phyloP scores from a whole-genome alignment of 805 yeast genomes.

The Schwanniomyces occidentalis region DNA sequence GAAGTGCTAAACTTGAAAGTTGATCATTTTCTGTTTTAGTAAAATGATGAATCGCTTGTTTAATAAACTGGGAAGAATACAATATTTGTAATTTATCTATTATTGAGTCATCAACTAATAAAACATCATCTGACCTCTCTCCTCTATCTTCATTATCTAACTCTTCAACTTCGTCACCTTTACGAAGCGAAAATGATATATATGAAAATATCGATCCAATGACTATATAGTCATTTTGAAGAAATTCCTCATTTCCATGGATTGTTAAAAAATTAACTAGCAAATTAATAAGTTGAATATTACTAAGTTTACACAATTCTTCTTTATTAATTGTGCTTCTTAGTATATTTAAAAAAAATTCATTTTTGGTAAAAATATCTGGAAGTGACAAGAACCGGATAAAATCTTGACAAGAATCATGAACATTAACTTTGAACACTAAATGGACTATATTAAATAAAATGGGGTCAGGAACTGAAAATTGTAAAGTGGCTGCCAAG shows the following conservation, averaged over 20 bases:
- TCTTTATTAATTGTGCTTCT: not conserved
- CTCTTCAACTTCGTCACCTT: slow-evolving; percentile 18
- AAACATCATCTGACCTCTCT: slow-evolving; percentile 11
- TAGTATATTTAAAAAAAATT: slow-evolving; percentile 2
- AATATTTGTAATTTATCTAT: slow-evolving; percentile 13
- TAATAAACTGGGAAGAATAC: slow-evolving; percentile 22
- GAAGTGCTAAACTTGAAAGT: slow-evolving; percentile 13
- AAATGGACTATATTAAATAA: slow-evolving; percentile 2
- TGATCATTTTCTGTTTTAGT: slow-evolving; percentile 6
- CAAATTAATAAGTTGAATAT: slow-evolving; percentile 10
- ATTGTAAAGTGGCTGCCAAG: not conserved
- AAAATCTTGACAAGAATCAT: slow-evolving; percentile 11
- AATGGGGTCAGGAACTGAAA: too few relatives aligned
- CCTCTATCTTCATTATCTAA: slow-evolving; percentile 22
- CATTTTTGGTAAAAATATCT: slow-evolving; percentile 3
- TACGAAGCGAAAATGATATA: slow-evolving; percentile 18
- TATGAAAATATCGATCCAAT: slow-evolving; percentile 19
- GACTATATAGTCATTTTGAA: slow-evolving; percentile 16
- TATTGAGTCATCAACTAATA: slow-evolving; percentile 6
- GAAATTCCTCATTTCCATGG: slow-evolving; percentile 15
- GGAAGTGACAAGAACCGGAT: slow-evolving; percentile 15
- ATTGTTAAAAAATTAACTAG: slow-evolving; percentile 18
- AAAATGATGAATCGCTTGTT: slow-evolving; percentile 16
- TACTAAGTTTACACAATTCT: not conserved
- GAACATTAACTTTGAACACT: slow-evolving; percentile 8